phyloP scores from a whole-genome alignment of 2,329 filamentous ascomycete species.

The Talaromyces sp. region DNA sequence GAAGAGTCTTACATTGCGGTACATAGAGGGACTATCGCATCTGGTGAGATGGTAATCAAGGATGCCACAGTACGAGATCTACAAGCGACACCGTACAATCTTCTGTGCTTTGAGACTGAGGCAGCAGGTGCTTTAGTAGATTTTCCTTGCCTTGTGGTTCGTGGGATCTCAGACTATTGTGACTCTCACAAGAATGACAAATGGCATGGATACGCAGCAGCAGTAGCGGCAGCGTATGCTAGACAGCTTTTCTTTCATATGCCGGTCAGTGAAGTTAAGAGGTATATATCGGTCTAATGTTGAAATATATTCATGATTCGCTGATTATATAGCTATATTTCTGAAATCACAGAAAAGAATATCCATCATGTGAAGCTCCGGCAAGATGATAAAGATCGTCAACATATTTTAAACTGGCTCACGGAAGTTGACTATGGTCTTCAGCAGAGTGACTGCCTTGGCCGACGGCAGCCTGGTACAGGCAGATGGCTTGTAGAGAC shows the following conservation, averaged over 20 bases:
- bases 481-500: conserved; percentile 15
- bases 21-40: conserved; percentile 1
- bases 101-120: background rate
- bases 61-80: background rate
- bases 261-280: background rate
- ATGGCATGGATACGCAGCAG: background rate
- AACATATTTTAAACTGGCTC: conserved; percentile 14
- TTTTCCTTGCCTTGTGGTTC: background rate
- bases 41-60: background rate
- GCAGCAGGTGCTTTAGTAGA: background rate
- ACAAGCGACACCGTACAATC: background rate
- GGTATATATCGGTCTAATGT: background rate
- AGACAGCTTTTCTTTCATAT: background rate
- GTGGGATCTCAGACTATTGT: conserved; percentile 16
- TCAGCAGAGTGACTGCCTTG: conserved; percentile 16
- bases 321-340: background rate
- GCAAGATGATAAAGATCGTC: conserved; percentile 3
- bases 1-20: background rate
- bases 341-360: background rate
- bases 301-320: background rate
- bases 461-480: conserved; percentile 12
- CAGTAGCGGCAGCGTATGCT: background rate
- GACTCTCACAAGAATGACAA: background rate
- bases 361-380: background rate
- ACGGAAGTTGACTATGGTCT: conserved; percentile 6